These are phyloP conservation scores for Tricholoma bakamatsutake DNA, from an alignment of 768 basidiomycete species.

Conservation along the genomic window DNA sequence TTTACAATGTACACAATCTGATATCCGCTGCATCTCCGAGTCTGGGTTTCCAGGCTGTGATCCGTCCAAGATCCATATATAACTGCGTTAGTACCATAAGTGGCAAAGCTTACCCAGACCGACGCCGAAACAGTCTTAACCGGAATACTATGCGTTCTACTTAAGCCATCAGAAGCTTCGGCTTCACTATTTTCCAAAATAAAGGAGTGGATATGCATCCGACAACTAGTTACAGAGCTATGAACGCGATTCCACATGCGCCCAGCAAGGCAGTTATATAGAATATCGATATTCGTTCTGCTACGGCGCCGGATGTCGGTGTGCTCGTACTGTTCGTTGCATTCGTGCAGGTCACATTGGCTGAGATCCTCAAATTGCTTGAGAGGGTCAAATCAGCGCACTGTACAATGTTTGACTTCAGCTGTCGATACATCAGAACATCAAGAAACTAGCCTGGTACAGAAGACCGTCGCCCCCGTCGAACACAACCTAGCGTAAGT, in stretches of 20 bases:
- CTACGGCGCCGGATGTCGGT: not conserved
- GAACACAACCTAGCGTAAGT: conserved; percentile 37
- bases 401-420: conserved; percentile 27
- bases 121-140: no score
- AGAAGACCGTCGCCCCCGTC: conserved; percentile 68
- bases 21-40: no score
- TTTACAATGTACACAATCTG: no score
- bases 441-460: conserved; percentile 47
- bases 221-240: not conserved
- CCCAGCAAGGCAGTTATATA: not conserved
- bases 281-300: not conserved
- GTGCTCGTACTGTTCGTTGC: conserved; percentile 21
- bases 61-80: no score
- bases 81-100: no score
- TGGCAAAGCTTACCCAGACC: no score
- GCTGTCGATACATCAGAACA: not conserved
- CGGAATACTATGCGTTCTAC: no score
- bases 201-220: not conserved
- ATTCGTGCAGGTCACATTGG: conserved; percentile 34
- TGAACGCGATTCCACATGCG: not conserved
- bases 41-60: no score
- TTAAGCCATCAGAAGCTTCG: no score
- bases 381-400: conserved; percentile 78
- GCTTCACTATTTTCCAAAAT: no score
- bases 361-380: conserved; percentile 41